These are phyloP conservation scores for Perkinsus marinus DNA, from an alignment of 169 alveolate genomes.

Conservation along the genomic window DNA sequence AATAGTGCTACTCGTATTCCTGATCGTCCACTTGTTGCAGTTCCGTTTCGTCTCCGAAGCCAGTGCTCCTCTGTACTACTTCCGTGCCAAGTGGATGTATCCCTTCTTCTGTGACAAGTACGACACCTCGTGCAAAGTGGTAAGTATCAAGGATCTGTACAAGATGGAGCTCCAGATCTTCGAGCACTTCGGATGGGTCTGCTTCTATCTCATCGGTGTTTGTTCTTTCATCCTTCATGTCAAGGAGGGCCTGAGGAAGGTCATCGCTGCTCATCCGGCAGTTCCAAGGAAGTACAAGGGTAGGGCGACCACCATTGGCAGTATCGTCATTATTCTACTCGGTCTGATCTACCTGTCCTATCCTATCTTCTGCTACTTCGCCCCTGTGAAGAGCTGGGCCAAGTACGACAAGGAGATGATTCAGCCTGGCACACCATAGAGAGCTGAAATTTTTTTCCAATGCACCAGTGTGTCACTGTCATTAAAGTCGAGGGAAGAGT, in stretches of 20 bases:
- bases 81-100: neutral
- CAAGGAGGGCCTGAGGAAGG: neutral
- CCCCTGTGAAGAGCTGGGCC: neutral
- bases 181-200: neutral
- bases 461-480: neutral
- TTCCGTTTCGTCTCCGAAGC: neutral
- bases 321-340: neutral
- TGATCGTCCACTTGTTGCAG: slow-evolving; percentile 23
- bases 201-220: neutral
- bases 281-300: neutral
- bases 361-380: neutral
- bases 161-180: slow-evolving; percentile 8
- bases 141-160: slow-evolving; percentile 7
- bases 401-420: neutral
- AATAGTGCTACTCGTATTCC: slow-evolving; percentile 14
- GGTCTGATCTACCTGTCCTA: neutral
- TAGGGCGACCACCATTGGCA: neutral
- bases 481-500: neutral
- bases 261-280: neutral
- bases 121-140: neutral
- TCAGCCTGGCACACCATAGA: neutral
- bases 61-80: neutral
- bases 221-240: neutral
- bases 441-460: neutral
- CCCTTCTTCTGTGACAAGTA: neutral